A percentile compares a stretch with the other conserved stretches of the same genome.
Conservation (phyloP, 345 rosid species). For the Moricandia moricandioides region DNA sequence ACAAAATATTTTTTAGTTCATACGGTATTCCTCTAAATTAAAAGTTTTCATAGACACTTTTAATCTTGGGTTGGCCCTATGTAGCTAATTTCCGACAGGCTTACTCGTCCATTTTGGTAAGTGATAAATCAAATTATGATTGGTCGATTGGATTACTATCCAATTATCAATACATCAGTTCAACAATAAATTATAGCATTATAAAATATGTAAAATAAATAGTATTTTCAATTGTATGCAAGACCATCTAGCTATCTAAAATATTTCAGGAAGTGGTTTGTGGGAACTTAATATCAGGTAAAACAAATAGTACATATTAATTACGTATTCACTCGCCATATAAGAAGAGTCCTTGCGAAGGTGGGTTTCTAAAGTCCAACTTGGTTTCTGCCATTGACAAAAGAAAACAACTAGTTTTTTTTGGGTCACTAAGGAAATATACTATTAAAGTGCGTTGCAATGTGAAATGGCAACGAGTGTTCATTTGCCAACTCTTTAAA, state of each 20-base stretch:
- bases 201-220: not conserved
- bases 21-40: too few species aligned
- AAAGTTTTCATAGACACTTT: not conserved
- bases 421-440: not conserved
- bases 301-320: not conserved
- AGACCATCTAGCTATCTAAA: not conserved
- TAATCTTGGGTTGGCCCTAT: not conserved
- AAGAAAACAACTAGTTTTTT: not conserved
- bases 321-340: not conserved
- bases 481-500: slow-evolving; percentile 26
- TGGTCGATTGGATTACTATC: not conserved
- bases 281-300: not conserved
- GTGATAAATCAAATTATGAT: not conserved
- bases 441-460: slow-evolving; percentile 9
- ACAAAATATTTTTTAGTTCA: too few species aligned
- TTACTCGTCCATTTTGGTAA: not conserved
- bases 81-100: not conserved
- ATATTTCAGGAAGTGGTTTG: not conserved
- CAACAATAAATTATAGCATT: not conserved
- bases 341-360: not conserved
- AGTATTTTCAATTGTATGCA: not conserved
- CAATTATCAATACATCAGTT: not conserved
- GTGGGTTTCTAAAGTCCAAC: not conserved
- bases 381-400: slow-evolving; percentile 7
- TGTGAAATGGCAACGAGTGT: slow-evolving; percentile 27